Percentiles rank a stretch among this genome's conserved stretches.
Evolutionary conservation across 352 stramenopile species (phyloP).

Genomic region (Pythium utonaiense): DNA sequence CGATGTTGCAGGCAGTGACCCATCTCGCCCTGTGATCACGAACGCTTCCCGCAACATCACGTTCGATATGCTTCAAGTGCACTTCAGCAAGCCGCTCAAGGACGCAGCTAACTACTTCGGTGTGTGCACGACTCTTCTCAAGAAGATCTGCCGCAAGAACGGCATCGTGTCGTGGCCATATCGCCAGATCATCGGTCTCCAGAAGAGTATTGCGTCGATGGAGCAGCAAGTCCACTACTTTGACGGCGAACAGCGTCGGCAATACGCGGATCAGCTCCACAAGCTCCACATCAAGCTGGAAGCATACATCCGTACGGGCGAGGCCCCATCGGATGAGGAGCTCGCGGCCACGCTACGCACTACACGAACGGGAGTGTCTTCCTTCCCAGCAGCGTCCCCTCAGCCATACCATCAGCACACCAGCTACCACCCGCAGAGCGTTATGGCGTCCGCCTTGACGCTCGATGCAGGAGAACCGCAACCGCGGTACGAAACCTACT

Average conservation of each 20-base stretch:
- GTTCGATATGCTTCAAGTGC: constrained; percentile 66
- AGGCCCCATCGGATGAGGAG: constrained; percentile 28
- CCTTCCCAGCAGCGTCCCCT: neutral
- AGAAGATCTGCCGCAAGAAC: constrained; percentile 82
- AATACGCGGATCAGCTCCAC: constrained; percentile 59
- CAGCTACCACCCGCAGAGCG: constrained; percentile 14
- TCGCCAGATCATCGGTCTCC: constrained; percentile 79
- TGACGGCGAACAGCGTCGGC: constrained; percentile 55
- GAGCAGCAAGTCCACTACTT: constrained; percentile 79
- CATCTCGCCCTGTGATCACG: neutral
- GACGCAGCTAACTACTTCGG: constrained; percentile 72
- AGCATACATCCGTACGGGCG: constrained; percentile 43
- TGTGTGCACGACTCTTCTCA: constrained; percentile 84
- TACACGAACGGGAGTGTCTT: neutral
- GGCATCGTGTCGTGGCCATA: constrained; percentile 79
- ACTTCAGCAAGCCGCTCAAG: constrained; percentile 81
- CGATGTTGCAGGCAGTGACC: neutral
- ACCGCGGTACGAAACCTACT: constrained; percentile 5
- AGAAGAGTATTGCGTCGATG: constrained; percentile 85
- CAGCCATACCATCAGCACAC: neutral
- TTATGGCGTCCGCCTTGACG: constrained; percentile 17
- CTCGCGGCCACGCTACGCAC: neutral
- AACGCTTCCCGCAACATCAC: constrained; percentile 68
- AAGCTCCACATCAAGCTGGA: constrained; percentile 75
- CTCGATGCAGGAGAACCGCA: constrained; percentile 12